A percentile compares a stretch with the other conserved stretches of the same genome.
Conservation (phyloP, 257 asterid species). For the Plantago elongata region DNA sequence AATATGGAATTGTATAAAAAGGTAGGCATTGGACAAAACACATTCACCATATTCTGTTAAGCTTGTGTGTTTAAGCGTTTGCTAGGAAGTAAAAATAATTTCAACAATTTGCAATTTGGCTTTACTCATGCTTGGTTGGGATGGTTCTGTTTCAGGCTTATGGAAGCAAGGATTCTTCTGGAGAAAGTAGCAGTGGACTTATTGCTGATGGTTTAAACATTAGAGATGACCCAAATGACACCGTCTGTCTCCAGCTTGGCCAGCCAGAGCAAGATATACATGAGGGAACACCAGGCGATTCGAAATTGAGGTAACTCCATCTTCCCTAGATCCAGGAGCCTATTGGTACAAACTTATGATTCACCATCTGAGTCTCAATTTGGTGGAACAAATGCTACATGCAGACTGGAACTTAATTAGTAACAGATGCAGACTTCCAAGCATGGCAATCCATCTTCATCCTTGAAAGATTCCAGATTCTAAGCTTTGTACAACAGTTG, state of each 20-base stretch:
- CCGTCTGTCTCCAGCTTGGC: constrained; percentile 70
- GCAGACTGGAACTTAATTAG: constrained; percentile 40
- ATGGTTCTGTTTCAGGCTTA: constrained; percentile 39
- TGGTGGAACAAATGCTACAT: constrained; percentile 22
- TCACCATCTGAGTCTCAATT: constrained; percentile 13
- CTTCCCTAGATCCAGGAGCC: constrained; percentile 7
- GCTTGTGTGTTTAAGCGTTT: background rate
- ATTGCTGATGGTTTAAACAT: constrained; percentile 33
- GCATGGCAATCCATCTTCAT: constrained; percentile 18
- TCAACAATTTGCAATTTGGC: background rate
- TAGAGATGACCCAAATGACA: constrained; percentile 45
- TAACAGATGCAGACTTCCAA: constrained; percentile 16
- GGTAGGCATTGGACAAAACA: constrained; percentile 32
- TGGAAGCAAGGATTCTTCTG: constrained; percentile 41
- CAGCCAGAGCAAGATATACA: constrained; percentile 58
- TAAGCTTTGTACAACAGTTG: constrained; percentile 15
- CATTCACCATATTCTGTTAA: constrained; percentile 6
- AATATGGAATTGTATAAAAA: constrained; percentile 43
- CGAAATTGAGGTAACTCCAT: constrained; percentile 43
- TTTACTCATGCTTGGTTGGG: constrained; percentile 4
- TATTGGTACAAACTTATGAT: background rate
- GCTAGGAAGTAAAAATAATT: constrained; percentile 1
- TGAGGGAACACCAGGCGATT: constrained; percentile 28
- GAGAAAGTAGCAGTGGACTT: constrained; percentile 33
- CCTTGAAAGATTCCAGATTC: constrained; percentile 16